Evolutionary conservation across 495 filamentous ascomycete genomes (phyloP).

Genomic region (Corynascus novoguineensis): DNA sequence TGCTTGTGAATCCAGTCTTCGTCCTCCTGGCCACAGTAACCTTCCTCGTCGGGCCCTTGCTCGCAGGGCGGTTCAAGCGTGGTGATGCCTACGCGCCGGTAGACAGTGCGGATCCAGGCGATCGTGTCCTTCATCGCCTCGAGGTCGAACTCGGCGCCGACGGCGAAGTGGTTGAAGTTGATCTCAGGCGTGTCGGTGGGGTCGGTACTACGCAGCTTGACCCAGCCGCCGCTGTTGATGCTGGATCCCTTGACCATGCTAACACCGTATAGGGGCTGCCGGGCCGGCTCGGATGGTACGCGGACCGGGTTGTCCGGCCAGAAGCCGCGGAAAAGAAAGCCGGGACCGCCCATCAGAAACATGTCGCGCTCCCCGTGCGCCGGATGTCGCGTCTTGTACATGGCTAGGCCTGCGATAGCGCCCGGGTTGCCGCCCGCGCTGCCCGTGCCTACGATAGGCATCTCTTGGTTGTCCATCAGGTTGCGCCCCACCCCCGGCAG

Average conservation of each 20-base stretch:
- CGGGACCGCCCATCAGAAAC: conserved; percentile 37
- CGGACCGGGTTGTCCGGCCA: conserved; percentile 34
- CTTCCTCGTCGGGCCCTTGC: conserved; percentile 20
- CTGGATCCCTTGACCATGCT: conserved; percentile 34
- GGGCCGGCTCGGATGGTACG: conserved; percentile 25
- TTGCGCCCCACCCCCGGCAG: conserved; percentile 1
- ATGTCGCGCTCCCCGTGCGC: conserved; percentile 36
- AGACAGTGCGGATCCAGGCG: conserved; percentile 30
- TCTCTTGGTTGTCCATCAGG: conserved; percentile 9
- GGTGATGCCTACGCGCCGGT: conserved; percentile 27
- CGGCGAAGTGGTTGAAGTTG: conserved; percentile 35
- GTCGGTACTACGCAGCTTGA: conserved; percentile 27
- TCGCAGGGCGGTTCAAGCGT: conserved; percentile 33
- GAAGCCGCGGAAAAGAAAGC: conserved; percentile 37
- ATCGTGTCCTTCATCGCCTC: conserved; percentile 37
- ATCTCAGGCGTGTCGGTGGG: conserved; percentile 36
- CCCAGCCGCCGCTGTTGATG: conserved; percentile 34
- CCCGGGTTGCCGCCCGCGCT: conserved; percentile 25
- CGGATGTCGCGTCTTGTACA: conserved; percentile 33
- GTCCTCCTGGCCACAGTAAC: conserved; percentile 31
- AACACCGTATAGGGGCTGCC: conserved; percentile 29
- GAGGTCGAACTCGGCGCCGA: conserved; percentile 27
- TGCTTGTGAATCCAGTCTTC: conserved; percentile 37
- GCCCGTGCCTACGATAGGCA: conserved; percentile 27
- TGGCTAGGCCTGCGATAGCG: conserved; percentile 24